Conservation (phyloP, 2,329 filamentous ascomycete genomes). For the Stagonosporopsis tanaceti region DNA sequence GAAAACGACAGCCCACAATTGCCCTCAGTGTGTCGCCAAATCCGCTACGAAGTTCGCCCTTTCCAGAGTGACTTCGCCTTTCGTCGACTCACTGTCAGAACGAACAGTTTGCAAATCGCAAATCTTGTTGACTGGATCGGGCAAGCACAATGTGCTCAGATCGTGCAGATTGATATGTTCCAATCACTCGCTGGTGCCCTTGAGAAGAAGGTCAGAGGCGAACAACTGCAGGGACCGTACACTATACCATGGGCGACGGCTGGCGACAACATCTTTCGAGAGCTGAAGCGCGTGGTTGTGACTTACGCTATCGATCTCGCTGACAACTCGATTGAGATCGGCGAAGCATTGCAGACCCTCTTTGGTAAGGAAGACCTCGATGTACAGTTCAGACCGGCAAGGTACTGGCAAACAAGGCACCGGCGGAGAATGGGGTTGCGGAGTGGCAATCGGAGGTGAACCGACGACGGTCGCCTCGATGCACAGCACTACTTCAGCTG, state of each 20-base stretch:
- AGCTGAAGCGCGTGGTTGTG: not conserved
- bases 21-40: not conserved
- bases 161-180: slow-evolving; percentile 1
- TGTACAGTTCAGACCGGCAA: not conserved
- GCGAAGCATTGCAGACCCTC: not conserved
- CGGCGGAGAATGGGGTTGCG: not conserved
- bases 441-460: not conserved
- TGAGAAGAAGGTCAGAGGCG: not conserved
- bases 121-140: not conserved
- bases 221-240: not conserved
- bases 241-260: not conserved
- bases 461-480: too few relatives aligned
- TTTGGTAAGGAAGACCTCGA: not conserved
- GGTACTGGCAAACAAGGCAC: not conserved
- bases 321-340: not conserved
- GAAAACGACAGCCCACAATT: not conserved
- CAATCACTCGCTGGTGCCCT: slow-evolving; percentile 3
- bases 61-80: not conserved
- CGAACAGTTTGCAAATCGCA: not conserved
- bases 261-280: not conserved
- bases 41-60: not conserved
- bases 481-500: too few relatives aligned
- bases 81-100: not conserved
- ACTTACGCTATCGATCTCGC: not conserved
- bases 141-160: not conserved